Evolutionary conservation across 225 moss, liverwort and hornwort genomes (phyloP).

Genomic region (Polytrichum formosum): DNA sequence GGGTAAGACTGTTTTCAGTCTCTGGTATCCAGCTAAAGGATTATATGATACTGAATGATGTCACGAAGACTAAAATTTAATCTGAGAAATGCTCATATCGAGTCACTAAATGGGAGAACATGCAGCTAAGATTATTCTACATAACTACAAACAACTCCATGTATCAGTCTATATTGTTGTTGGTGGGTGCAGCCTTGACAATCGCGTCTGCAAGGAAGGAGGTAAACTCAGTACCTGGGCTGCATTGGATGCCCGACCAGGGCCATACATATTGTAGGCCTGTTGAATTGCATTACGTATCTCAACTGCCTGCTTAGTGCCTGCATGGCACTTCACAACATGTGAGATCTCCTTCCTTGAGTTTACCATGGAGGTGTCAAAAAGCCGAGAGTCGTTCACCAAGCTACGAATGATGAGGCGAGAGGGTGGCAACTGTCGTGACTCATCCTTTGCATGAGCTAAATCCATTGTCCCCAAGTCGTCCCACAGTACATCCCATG

Average conservation of each 20-base stretch:
- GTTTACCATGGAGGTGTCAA: conserved; percentile 41
- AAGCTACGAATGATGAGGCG: conserved; percentile 82
- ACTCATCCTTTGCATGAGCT: conserved; percentile 62
- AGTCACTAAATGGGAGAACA: too few species aligned
- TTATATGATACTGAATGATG: too few species aligned
- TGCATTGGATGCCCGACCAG: conserved; percentile 55
- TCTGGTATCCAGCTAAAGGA: too few species aligned
- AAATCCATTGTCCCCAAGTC: conserved; percentile 80
- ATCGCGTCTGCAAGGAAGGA: neutral
- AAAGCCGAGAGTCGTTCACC: conserved; percentile 71
- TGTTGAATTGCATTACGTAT: conserved; percentile 73
- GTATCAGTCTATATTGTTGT: too few species aligned
- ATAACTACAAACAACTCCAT: too few species aligned
- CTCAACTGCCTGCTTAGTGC: conserved; percentile 87
- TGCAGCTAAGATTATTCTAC: too few species aligned
- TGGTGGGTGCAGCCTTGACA: too few species aligned
- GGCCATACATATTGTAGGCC: conserved; percentile 74
- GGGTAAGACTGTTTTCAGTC: too few species aligned
- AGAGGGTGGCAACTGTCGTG: conserved; percentile 57
- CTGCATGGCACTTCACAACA: conserved; percentile 87
- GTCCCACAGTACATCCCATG: conserved; percentile 96
- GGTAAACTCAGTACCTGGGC: conserved; percentile 48
- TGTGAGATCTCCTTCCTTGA: conserved; percentile 59
- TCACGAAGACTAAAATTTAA: too few species aligned
- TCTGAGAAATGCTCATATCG: too few species aligned